Conservation (phyloP, 305 asterid species). For the Withania somnifera region DNA sequence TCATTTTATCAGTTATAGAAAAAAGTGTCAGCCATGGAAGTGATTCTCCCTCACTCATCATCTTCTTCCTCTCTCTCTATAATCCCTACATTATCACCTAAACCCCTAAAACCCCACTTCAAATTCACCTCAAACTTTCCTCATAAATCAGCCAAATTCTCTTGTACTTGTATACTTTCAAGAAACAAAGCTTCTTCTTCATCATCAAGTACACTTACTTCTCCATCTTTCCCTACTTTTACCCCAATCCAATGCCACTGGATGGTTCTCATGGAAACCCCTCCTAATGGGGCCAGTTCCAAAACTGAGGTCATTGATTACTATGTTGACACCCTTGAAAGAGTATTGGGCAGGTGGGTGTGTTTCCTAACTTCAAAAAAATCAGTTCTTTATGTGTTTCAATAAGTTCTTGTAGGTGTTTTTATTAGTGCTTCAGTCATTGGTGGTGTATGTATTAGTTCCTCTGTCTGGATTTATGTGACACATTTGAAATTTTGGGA, state of each 20-base stretch:
- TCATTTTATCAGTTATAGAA: not conserved
- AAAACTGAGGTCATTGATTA: slow-evolving; percentile 54
- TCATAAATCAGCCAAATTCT: slow-evolving; percentile 1
- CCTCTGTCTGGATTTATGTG: no score
- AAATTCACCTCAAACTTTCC: slow-evolving; percentile 12
- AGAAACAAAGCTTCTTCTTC: slow-evolving; percentile 16
- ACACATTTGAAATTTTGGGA: no score
- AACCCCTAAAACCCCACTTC: slow-evolving; percentile 18
- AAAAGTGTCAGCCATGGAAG: slow-evolving; percentile 32
- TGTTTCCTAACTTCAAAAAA: not conserved
- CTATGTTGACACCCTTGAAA: slow-evolving; percentile 53
- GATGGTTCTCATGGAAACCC: slow-evolving; percentile 65
- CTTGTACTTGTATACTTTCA: not conserved
- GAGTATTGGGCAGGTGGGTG: slow-evolving; percentile 54
- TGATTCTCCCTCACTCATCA: slow-evolving; percentile 24
- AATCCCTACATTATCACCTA: slow-evolving; percentile 13
- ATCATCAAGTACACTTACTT: slow-evolving; percentile 7
- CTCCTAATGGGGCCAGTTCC: slow-evolving; percentile 30
- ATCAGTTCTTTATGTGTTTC: not conserved
- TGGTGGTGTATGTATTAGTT: not conserved
- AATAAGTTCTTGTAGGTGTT: not conserved
- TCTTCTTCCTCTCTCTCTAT: slow-evolving; percentile 16
- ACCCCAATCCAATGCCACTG: slow-evolving; percentile 30
- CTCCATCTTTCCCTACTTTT: not conserved
- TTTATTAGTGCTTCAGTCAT: not conserved